phyloP scores from a whole-genome alignment of 345 rosid genomes.

The Nephelium lappaceum region DNA sequence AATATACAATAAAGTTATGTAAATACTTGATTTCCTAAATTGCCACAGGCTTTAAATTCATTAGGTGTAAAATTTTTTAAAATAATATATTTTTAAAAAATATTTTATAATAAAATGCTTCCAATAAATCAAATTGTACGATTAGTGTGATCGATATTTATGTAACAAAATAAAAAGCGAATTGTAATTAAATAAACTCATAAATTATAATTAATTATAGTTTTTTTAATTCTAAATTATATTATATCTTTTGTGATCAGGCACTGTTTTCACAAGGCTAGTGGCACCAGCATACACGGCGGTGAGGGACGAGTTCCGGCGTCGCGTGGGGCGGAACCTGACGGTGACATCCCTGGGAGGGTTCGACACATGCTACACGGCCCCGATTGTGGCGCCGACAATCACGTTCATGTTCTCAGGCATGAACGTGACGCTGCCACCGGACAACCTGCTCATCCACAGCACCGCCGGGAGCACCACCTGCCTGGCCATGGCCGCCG shows the following conservation, averaged over 20 bases:
- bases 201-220: too few species aligned
- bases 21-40: too few species aligned
- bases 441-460: conserved; percentile 77
- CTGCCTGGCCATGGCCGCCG: conserved; percentile 89
- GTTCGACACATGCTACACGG: conserved; percentile 94
- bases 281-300: conserved; percentile 75
- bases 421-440: conserved; percentile 83
- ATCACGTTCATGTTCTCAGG: conserved; percentile 83
- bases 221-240: too few species aligned
- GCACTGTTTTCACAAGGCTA: conserved; percentile 80
- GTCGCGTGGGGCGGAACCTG: conserved; percentile 44
- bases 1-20: too few species aligned
- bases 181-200: neutral
- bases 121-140: too few species aligned
- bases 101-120: too few species aligned
- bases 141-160: too few species aligned
- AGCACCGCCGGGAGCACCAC: conserved; percentile 78
- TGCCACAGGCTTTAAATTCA: too few species aligned
- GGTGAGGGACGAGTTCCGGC: conserved; percentile 71
- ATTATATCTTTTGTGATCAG: conserved; percentile 30
- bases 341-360: conserved; percentile 79
- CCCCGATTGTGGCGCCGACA: conserved; percentile 65
- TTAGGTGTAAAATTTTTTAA: too few species aligned
- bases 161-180: too few species aligned
- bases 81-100: too few species aligned